Evolutionary conservation across 495 filamentous ascomycete species (phyloP).

Genomic region (Entonaema liquescens): DNA sequence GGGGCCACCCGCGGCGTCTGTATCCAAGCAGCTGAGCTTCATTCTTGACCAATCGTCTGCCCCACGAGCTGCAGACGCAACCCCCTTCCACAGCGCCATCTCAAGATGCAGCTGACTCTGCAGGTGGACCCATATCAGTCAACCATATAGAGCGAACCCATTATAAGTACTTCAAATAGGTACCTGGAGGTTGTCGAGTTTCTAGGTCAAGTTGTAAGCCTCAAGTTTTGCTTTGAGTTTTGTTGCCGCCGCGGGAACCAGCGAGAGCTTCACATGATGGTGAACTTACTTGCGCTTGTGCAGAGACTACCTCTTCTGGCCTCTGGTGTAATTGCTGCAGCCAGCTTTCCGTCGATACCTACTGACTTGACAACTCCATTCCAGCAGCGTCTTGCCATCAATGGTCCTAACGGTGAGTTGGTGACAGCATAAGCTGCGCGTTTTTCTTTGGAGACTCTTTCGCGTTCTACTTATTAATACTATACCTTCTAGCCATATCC

Average conservation of each 20-base stretch:
- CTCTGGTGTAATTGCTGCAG: constrained; percentile 50
- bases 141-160: constrained; percentile 20
- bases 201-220: constrained; percentile 16
- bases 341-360: constrained; percentile 62
- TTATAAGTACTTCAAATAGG: constrained; percentile 39
- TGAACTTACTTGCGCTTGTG: constrained; percentile 17
- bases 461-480: constrained; percentile 2
- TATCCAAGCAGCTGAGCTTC: neutral
- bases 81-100: constrained; percentile 17
- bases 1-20: neutral
- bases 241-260: neutral
- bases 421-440: neutral
- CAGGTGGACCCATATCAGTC: constrained; percentile 25
- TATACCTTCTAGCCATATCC: constrained; percentile 56
- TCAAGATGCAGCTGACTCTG: constrained; percentile 19
- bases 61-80: constrained; percentile 29
- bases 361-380: constrained; percentile 63
- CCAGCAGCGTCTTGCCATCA: constrained; percentile 67
- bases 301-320: constrained; percentile 56
- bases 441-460: neutral
- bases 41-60: constrained; percentile 36
- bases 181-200: constrained; percentile 4
- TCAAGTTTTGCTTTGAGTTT: constrained; percentile 11
- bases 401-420: constrained; percentile 61
- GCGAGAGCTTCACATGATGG: constrained; percentile 17